Percentiles rank a stretch among this genome's conserved stretches.
Conservation (phyloP, 345 rosid species). For the Gossypium longicalyx region DNA sequence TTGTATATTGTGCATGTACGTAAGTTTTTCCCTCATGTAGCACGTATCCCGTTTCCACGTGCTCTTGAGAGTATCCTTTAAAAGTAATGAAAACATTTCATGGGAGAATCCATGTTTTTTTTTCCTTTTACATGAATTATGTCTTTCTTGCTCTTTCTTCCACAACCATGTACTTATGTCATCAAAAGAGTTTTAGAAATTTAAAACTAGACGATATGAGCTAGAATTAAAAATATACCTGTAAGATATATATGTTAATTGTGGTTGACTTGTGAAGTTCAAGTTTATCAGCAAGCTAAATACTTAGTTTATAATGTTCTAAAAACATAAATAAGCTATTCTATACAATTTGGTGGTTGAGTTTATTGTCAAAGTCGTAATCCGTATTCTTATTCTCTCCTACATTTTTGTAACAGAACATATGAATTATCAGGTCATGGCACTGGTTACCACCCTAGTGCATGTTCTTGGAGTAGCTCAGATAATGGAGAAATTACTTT, state of each 20-base stretch:
- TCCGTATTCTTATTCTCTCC: no score
- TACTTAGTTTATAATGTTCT: no score
- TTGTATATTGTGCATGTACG: constrained; percentile 4
- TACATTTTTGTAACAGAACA: no score
- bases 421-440: neutral
- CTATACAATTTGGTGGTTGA: no score
- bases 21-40: constrained; percentile 9
- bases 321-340: no score
- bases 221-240: no score
- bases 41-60: neutral
- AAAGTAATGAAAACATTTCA: constrained; percentile 9
- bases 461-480: neutral
- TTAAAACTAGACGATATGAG: neutral
- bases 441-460: neutral
- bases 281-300: neutral
- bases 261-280: neutral
- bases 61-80: constrained; percentile 12
- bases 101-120: neutral
- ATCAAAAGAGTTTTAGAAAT: neutral
- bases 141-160: neutral
- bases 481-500: neutral
- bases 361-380: no score
- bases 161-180: neutral
- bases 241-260: neutral
- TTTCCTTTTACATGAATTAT: neutral